A percentile compares a stretch with the other conserved stretches of the same genome.
These are phyloP conservation scores for Suhomyces faveliae DNA, from an alignment of 805 yeast species.

Conservation along the genomic window DNA sequence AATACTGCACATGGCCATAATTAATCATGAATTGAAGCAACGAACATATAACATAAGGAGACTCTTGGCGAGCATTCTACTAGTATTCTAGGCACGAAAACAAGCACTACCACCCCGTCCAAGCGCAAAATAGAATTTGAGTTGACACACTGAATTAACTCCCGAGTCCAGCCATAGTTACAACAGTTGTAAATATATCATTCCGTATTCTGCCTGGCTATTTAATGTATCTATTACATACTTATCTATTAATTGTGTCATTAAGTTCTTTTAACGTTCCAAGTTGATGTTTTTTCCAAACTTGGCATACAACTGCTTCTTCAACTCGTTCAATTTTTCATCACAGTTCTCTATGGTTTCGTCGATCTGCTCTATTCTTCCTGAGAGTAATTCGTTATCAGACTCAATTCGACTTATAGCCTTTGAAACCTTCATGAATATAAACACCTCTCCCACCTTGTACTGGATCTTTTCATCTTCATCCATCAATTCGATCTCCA, in stretches of 20 bases:
- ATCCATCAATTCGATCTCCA: constrained; percentile 85
- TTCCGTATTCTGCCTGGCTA: neutral
- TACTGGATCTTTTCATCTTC: constrained; percentile 69
- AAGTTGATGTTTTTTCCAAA: constrained; percentile 88
- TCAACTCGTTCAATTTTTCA: constrained; percentile 56
- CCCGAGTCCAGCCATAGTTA: too few relatives aligned
- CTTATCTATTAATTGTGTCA: neutral
- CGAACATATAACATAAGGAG: too few relatives aligned
- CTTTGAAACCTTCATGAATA: constrained; percentile 62
- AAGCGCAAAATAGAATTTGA: too few relatives aligned
- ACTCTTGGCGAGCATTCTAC: too few relatives aligned
- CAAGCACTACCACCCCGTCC: too few relatives aligned
- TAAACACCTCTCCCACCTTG: constrained; percentile 78
- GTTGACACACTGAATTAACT: too few relatives aligned
- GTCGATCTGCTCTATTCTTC: constrained; percentile 46
- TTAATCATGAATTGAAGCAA: too few relatives aligned
- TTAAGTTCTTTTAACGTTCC: constrained; percentile 47
- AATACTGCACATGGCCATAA: too few relatives aligned
- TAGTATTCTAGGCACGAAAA: too few relatives aligned
- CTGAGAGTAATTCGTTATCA: constrained; percentile 55
- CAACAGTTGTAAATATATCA: neutral
- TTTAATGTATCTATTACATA: neutral
- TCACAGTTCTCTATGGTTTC: constrained; percentile 51
- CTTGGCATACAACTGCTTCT: constrained; percentile 76
- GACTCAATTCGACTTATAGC: constrained; percentile 67